Evolutionary conservation across 768 basidiomycete genomes (phyloP), one percentile per base, ranked within the genome.

Genomic region (Pisolithus tinctorius): DNA sequence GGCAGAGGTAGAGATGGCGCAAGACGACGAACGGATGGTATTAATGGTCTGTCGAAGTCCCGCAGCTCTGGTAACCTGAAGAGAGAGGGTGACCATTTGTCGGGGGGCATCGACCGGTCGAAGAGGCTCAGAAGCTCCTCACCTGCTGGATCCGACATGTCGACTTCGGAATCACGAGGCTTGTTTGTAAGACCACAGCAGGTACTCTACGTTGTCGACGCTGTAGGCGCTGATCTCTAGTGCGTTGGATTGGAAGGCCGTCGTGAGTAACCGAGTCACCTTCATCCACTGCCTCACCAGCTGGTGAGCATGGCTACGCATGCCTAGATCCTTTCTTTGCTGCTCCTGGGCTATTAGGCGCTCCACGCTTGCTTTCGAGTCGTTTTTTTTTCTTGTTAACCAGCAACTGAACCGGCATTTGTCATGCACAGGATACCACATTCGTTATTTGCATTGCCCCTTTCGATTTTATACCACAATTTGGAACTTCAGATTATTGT

Each of bases 101-200:
- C 57, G 6, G 56, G 62, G 9, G 68, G 66, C 34, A 53, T 70
- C 30, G 73, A 75, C 46, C 63, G 74, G 38, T 63, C 67, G 61
- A 83, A 90, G 68, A 70, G 90, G 53, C 75, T 81, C 60, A 65
- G 80, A 50, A 81, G 88, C 58, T 80, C 75, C 9, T 87, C 84
- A 43, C 89, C 89, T 6, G 81, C 80, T 0, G 69, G 74, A 34
- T 80, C 79, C 62, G 79, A 80, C 48, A 58, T 81, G 68, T 67
- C 86, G 69, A 66, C 68, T 58, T 61, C 81, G 64, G 82, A 92
- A 68, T 79, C 83, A 0, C 63, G 80, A 57, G 90, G 89, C 1
- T 62, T 93, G 43, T 93, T 93, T 60, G 88, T 93, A 44, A 71
- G 89, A 49, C 89, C 89, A 4, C 86, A 88, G 67, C 88, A 91